Evolutionary conservation across 2,329 filamentous ascomycete genomes (phyloP).

Genomic region (Hymenoscyphus fructigenus): DNA sequence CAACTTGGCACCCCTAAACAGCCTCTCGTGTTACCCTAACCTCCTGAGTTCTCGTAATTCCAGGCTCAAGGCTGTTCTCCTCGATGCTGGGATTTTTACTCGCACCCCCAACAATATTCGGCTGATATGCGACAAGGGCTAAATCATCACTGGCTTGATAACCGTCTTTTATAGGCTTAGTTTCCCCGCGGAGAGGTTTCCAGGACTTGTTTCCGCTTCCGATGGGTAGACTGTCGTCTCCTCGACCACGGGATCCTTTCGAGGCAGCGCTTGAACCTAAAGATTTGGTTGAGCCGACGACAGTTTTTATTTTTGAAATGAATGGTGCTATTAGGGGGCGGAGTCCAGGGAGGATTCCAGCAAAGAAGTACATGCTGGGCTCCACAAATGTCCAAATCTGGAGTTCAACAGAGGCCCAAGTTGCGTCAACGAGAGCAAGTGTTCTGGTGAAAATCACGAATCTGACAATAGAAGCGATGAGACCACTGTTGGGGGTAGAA

Average conservation of each 20-base stretch:
- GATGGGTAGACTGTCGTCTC: not conserved
- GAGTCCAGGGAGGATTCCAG: too few relatives aligned
- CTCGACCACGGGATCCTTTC: not conserved
- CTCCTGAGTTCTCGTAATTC: not conserved
- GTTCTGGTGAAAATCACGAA: too few relatives aligned
- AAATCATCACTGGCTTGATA: not conserved
- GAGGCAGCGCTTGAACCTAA: not conserved
- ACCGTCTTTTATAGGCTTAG: too few relatives aligned
- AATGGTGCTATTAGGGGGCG: too few relatives aligned
- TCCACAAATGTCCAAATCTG: too few relatives aligned
- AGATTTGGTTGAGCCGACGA: not conserved
- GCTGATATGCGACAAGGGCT: not conserved
- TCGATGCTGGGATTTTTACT: not conserved
- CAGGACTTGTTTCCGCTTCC: not conserved
- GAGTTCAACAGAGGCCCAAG: too few relatives aligned
- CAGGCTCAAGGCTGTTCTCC: not conserved
- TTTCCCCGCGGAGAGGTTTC: too few relatives aligned
- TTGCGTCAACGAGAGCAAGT: too few relatives aligned
- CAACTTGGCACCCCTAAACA: not conserved
- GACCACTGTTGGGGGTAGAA: too few relatives aligned
- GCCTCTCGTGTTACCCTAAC: constrained; percentile 1
- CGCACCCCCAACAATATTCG: not conserved
- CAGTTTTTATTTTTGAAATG: too few relatives aligned
- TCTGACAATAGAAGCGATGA: too few relatives aligned
- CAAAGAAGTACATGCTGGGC: too few relatives aligned